phyloP scores from a whole-genome alignment of 1,139 yeast species.

The Kodamaea arcana region DNA sequence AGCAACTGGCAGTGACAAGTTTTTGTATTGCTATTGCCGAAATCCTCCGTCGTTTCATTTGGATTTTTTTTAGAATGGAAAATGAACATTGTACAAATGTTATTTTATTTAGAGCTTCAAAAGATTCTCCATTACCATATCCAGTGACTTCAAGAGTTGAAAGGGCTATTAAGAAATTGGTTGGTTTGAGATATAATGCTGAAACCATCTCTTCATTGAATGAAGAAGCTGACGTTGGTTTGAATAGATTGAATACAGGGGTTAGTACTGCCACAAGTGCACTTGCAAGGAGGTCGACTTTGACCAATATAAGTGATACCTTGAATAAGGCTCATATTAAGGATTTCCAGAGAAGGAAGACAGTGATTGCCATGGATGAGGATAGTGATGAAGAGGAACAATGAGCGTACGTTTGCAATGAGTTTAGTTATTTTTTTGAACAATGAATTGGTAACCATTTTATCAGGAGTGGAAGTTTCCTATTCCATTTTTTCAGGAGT shows the following conservation, averaged over 20 bases:
- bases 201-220: slow-evolving; percentile 3
- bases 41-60: slow-evolving; percentile 71
- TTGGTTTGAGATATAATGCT: slow-evolving; percentile 27
- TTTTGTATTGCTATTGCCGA: slow-evolving; percentile 82
- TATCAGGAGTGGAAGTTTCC: too few relatives aligned
- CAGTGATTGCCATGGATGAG: slow-evolving; percentile 30
- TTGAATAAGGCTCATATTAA: slow-evolving; percentile 80
- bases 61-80: slow-evolving; percentile 92
- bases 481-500: too few relatives aligned
- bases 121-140: slow-evolving; percentile 84
- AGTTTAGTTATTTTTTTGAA: too few relatives aligned
- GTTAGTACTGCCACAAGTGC: slow-evolving; percentile 10
- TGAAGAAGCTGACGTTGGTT: slow-evolving; percentile 13
- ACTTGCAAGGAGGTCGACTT: slow-evolving; percentile 31
- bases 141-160: slow-evolving; percentile 40
- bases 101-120: slow-evolving; percentile 74
- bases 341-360: slow-evolving; percentile 74
- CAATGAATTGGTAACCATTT: too few relatives aligned
- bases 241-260: slow-evolving; percentile 5
- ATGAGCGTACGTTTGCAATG: too few relatives aligned
- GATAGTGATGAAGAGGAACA: slow-evolving; percentile 41
- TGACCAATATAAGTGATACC: slow-evolving; percentile 50
- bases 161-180: slow-evolving; percentile 38
- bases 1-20: slow-evolving; percentile 89
- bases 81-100: slow-evolving; percentile 94